Conservation (phyloP, 352 stramenopile genomes). For the Phytophthora crassamura region DNA sequence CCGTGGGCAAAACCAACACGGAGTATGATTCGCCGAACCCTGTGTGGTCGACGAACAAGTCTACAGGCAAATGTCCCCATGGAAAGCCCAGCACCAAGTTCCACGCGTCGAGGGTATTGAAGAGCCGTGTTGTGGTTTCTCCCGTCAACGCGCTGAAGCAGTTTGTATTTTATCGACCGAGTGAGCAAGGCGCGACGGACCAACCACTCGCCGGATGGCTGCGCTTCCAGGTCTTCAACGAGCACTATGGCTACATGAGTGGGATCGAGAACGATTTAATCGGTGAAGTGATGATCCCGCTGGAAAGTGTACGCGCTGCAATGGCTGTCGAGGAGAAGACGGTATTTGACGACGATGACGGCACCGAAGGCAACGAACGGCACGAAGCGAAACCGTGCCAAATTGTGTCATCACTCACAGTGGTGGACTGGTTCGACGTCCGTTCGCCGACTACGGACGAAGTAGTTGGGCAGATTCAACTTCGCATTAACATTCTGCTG, state of each 20-base stretch:
- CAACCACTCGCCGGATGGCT: slow-evolving; percentile 67
- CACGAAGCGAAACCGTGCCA: slow-evolving; percentile 37
- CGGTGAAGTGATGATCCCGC: slow-evolving; percentile 73
- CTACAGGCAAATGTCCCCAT: slow-evolving; percentile 63
- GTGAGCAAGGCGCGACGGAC: slow-evolving; percentile 25
- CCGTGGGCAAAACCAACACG: slow-evolving; percentile 86
- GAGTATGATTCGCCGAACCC: slow-evolving; percentile 80
- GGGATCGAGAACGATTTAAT: slow-evolving; percentile 78
- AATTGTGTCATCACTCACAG: slow-evolving; percentile 65
- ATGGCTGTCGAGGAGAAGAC: slow-evolving; percentile 72
- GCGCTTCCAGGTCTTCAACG: slow-evolving; percentile 78
- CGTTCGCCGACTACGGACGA: slow-evolving; percentile 64
- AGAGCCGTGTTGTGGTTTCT: slow-evolving; percentile 68
- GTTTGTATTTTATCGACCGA: slow-evolving; percentile 78
- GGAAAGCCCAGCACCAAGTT: slow-evolving; percentile 69
- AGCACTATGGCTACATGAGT: slow-evolving; percentile 81
- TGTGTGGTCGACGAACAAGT: slow-evolving; percentile 80
- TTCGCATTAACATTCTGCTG: slow-evolving; percentile 76
- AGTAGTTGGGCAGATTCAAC: slow-evolving; percentile 73
- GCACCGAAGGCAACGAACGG: slow-evolving; percentile 23
- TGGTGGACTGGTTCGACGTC: slow-evolving; percentile 86
- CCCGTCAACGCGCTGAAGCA: slow-evolving; percentile 76
- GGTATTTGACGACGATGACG: slow-evolving; percentile 46
- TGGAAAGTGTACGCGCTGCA: slow-evolving; percentile 69
- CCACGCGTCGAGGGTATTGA: slow-evolving; percentile 57